Conservation (phyloP, 257 asterid genomes). For the Solanum chilense region DNA sequence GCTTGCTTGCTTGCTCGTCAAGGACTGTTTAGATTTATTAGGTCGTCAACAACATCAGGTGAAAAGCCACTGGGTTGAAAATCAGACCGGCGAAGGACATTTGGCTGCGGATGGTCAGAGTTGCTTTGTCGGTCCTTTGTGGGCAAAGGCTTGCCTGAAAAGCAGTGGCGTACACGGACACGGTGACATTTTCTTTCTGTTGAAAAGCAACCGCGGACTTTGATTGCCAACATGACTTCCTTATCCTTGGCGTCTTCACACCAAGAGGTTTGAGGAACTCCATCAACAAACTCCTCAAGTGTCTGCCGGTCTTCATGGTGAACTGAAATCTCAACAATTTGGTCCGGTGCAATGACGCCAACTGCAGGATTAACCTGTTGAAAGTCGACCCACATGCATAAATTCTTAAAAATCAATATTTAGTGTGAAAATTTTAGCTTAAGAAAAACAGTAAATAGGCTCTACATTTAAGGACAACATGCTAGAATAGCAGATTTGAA, state of each 20-base stretch:
- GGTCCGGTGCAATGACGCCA: slow-evolving; percentile 69
- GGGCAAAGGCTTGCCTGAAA: slow-evolving; percentile 49
- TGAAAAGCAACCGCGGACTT: slow-evolving; percentile 55
- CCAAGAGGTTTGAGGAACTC: slow-evolving; percentile 75
- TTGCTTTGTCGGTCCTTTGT: slow-evolving; percentile 22
- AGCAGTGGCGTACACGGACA: slow-evolving; percentile 69
- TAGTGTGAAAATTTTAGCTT: not conserved
- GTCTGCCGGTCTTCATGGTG: slow-evolving; percentile 70
- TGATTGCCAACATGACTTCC: slow-evolving; percentile 57
- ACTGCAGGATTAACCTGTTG: slow-evolving; percentile 71
- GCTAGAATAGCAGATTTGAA: not conserved
- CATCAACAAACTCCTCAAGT: slow-evolving; percentile 83
- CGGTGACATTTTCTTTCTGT: slow-evolving; percentile 50
- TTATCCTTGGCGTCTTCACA: slow-evolving; percentile 94
- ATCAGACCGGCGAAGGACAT: slow-evolving; percentile 68
- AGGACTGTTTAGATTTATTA: slow-evolving; percentile 49
- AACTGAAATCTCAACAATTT: slow-evolving; percentile 61
- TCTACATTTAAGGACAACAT: not conserved
- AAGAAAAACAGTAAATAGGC: not conserved
- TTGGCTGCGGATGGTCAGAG: slow-evolving; percentile 20
- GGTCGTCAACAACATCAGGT: slow-evolving; percentile 63
- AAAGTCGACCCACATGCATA: not conserved
- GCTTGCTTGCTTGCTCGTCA: slow-evolving; percentile 14
- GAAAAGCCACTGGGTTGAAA: slow-evolving; percentile 37
- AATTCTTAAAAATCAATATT: not conserved